Conservation (phyloP, 495 filamentous ascomycete genomes). For the Pseudoneurospora amorphoporcata region DNA sequence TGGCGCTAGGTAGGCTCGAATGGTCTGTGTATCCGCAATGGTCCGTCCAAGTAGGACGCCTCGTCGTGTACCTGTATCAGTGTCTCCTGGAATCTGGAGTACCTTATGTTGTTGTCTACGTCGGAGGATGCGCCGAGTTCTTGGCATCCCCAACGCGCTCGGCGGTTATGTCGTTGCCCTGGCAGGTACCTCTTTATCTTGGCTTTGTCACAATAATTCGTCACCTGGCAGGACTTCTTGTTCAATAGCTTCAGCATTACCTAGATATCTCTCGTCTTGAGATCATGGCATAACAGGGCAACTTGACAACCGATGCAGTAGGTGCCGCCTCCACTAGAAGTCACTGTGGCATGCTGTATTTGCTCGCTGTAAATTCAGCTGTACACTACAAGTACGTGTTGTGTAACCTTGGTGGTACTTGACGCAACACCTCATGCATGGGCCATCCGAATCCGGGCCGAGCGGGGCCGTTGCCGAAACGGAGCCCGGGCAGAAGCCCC, state of each 20-base stretch:
- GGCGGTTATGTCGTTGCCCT: background rate
- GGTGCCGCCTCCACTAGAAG: background rate
- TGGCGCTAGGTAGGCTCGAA: background rate
- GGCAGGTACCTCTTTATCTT: background rate
- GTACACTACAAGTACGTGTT: background rate
- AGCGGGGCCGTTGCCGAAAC: background rate
- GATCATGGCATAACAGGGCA: background rate
- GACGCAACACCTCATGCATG: background rate
- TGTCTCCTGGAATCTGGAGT: background rate
- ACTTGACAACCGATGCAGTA: background rate
- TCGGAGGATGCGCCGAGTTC: background rate
- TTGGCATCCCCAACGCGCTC: background rate
- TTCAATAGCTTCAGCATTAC: background rate
- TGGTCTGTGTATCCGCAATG: background rate
- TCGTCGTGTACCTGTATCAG: background rate
- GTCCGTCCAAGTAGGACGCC: background rate
- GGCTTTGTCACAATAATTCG: background rate
- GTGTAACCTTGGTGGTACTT: background rate
- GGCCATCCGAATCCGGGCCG: background rate
- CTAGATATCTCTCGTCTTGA: background rate
- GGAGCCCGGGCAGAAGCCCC: background rate
- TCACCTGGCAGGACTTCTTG: background rate
- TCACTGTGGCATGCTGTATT: background rate
- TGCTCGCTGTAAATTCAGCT: background rate
- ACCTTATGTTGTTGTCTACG: background rate